Base-by-base conservation (phyloP, 2,329 filamentous ascomycete species). In the Zalaria sp. region DNA sequence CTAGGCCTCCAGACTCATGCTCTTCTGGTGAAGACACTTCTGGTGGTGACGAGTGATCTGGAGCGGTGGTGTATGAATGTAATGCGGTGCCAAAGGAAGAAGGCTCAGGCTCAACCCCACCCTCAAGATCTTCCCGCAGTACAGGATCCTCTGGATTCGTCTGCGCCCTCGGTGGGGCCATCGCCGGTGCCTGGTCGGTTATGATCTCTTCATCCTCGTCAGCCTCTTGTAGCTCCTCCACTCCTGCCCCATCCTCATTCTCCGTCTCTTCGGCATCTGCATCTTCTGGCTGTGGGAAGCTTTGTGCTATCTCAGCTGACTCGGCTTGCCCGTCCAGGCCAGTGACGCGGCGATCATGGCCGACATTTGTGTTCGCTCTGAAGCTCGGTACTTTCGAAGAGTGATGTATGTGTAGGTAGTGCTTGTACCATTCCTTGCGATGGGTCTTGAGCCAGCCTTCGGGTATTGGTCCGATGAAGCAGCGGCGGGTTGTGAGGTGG, bases 391-490 rank as follows among this genome's bases (percentile, higher is more conserved):
- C 48, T 43, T 58, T 61, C 29, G 56, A 62, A 42, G 61, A 64
- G 51, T 65, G 60, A 51, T 61, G 59, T 58, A 64, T 60, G 49
- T 59, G 56, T 25, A 67, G 54, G 48, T 69, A 65, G 51, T 65
- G 60, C 49, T 64, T 72, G 58, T 78, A 79, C 77, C 77, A 80
- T 44, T 73, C 68, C 51, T 75, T 76, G 40, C 75, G 66, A 55
- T 79, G 72, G 46, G 69, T 73, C 50, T 72, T 73, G 41, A 79
- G 64, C 77, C 77, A 81, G 43, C 73, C 75, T 50, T 75, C 72
- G 36, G 77, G 77, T 31, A 80, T 75, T 31, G 77, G 77, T 1
- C 77, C 77, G 44, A 81, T 76, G 58, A 81, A 81, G 58, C 71
- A 72, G 42, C 77, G 71, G 42, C 72, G 67, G 40, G 68, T 73